phyloP scores from a whole-genome alignment of 129 eudicot species.

The Flaveria ramosissima region DNA sequence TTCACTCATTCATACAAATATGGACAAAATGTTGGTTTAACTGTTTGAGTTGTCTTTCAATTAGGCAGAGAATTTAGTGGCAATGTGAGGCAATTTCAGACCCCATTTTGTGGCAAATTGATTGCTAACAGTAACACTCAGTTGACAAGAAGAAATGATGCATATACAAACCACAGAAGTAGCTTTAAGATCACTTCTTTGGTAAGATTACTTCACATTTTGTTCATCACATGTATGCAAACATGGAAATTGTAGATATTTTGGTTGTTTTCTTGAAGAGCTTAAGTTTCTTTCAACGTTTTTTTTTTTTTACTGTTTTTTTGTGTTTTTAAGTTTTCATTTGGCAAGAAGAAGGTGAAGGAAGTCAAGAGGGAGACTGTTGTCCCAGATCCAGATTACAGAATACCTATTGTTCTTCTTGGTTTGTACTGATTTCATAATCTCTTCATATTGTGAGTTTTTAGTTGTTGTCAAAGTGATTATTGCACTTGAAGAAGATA shows the following conservation, averaged over 20 bases:
- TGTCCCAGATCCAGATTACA: constrained; percentile 88
- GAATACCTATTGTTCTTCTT: constrained; percentile 84
- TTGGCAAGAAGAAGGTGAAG: constrained; percentile 65
- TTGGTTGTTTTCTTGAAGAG: constrained; percentile 12
- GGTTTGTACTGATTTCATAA: constrained; percentile 47
- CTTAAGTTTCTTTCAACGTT: not conserved
- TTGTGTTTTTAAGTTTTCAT: constrained; percentile 29
- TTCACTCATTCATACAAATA: not conserved
- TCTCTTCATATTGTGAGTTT: not conserved
- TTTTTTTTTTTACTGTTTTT: not conserved
- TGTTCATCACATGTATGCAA: constrained; percentile 15
- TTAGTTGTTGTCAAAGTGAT: not conserved
- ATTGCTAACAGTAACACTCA: constrained; percentile 22
- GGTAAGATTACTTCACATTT: constrained; percentile 36
- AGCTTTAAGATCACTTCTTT: constrained; percentile 48
- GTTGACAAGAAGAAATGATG: constrained; percentile 35
- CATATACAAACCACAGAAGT: constrained; percentile 30
- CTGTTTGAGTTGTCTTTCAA: not conserved
- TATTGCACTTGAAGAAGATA: constrained; percentile 8
- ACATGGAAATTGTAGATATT: not conserved
- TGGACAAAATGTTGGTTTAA: not conserved
- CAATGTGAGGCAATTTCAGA: constrained; percentile 45
- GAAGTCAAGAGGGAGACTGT: constrained; percentile 57
- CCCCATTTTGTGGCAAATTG: constrained; percentile 54
- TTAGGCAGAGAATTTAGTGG: constrained; percentile 51